Percentiles rank a stretch among this genome's conserved stretches.
Conservation (phyloP, 2,329 filamentous ascomycete species). For the Metarhizium sp. region DNA sequence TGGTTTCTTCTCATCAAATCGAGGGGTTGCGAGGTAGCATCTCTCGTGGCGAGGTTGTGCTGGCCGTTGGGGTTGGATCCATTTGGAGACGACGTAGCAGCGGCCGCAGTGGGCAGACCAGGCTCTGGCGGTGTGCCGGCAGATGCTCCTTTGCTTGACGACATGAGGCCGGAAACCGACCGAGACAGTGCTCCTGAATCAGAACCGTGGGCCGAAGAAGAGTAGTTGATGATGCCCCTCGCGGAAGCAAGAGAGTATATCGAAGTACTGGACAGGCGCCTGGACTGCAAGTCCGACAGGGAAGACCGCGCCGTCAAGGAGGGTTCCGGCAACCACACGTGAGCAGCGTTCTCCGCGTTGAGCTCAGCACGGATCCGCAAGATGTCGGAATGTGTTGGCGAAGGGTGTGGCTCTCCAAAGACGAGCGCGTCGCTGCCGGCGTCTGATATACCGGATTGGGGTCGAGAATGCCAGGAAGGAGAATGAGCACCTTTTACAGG, state of each 20-base stretch:
- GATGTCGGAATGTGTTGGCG: constrained; percentile 38
- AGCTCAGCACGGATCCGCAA: constrained; percentile 31
- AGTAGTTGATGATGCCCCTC: constrained; percentile 38
- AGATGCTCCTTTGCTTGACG: constrained; percentile 31
- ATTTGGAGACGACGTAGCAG: constrained; percentile 40
- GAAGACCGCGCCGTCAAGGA: constrained; percentile 36
- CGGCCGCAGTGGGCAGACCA: constrained; percentile 40
- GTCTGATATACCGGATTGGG: constrained; percentile 33
- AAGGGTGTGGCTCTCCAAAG: constrained; percentile 29
- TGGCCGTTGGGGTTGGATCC: constrained; percentile 27
- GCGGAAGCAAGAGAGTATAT: constrained; percentile 60
- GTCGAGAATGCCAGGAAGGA: constrained; percentile 31
- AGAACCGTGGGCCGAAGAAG: constrained; percentile 43
- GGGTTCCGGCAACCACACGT: constrained; percentile 37
- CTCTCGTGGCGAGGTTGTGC: constrained; percentile 37
- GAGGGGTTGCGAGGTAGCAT: constrained; percentile 27
- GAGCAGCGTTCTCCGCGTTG: constrained; percentile 15
- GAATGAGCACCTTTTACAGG: constrained; percentile 33
- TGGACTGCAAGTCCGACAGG: constrained; percentile 42
- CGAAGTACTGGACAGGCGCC: constrained; percentile 65
- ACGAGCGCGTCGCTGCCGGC: constrained; percentile 28
- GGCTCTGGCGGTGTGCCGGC: constrained; percentile 38
- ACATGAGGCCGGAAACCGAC: constrained; percentile 35
- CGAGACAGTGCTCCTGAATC: constrained; percentile 34
- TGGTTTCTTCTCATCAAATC: constrained; percentile 38